Evolutionary conservation across 2,329 filamentous ascomycete genomes (phyloP), one percentile per base, ranked within the genome.

Genomic region (Pseudogymnoascus sp.): DNA sequence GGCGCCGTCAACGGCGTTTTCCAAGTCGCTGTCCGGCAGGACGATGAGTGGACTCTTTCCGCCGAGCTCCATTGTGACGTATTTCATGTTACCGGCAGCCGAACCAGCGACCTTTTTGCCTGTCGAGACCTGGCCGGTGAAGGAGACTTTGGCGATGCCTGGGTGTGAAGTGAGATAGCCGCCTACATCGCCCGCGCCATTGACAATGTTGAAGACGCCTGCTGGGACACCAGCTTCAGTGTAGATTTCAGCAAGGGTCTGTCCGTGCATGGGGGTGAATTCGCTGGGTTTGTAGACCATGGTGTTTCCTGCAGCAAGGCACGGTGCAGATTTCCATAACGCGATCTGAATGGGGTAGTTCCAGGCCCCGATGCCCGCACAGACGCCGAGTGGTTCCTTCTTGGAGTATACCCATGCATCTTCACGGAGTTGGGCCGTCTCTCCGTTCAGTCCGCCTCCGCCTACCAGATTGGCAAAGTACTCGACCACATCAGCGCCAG

Each of bases 211-310:
- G 81, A 95, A 95, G 44, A 93, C 90, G 63, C 91, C 90, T 0
- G 86, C 80, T 1, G 90, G 91, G 1, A 95, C 73, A 37, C 90
- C 90, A 8, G 91, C 90, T 74, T 92, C 87, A 59, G 82, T 80
- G 74, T 90, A 93, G 66, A 95, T 82, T 66, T 88, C 79, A 8
- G 90, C 90, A 1, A 95, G 81, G 13, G 84, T 81, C 64, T 90
- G 83, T 33, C 83, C 90, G 70, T 95, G 90, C n/a, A 95, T 79
- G 4, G 90, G 89, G 0, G 91, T 95, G 73, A 89, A 88, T 77
- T 95, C 91, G 66, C 88, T 92, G 6, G 90, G 89, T 75, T 95
- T 95, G 77, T 95, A 95, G 47, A 95, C 84, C 88, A 95, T 92
- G 71, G 87, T 90, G 75, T 95, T 95, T 17, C 90, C 90, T 0